A percentile compares a stretch with the other conserved stretches of the same genome.
Conservation (phyloP, 1,284 basidiomycete species). For the Agroathelia rolfsii region DNA sequence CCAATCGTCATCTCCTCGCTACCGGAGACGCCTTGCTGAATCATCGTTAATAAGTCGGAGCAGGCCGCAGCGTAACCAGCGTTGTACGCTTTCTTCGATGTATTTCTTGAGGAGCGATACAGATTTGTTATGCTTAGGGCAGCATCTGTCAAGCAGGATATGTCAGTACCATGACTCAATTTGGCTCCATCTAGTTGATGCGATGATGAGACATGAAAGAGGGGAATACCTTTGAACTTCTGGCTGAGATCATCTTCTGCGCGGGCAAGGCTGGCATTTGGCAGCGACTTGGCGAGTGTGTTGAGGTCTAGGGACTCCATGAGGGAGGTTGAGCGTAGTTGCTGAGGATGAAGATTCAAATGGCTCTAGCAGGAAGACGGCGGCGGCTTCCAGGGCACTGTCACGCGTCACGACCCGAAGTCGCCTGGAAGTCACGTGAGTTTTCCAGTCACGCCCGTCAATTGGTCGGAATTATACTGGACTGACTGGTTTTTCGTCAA, state of each 20-base stretch:
- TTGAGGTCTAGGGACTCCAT: conserved; percentile 70
- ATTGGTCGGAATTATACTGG: no score
- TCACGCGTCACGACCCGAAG: no score
- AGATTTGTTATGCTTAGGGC: conserved; percentile 75
- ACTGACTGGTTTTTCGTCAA: no score
- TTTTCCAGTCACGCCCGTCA: no score
- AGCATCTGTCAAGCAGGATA: conserved; percentile 38
- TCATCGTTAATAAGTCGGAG: conserved; percentile 66
- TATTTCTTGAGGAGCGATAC: conserved; percentile 63
- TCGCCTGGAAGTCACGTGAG: no score
- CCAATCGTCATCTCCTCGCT: conserved; percentile 59
- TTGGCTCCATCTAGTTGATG: neutral
- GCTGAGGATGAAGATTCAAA: no score
- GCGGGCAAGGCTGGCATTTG: conserved; percentile 45
- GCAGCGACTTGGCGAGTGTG: conserved; percentile 63
- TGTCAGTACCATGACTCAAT: conserved; percentile 1
- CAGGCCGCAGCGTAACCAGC: conserved; percentile 68
- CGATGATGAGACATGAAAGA: neutral
- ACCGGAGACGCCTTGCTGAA: conserved; percentile 67
- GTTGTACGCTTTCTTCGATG: conserved; percentile 68
- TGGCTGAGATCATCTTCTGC: conserved; percentile 71
- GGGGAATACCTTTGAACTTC: conserved; percentile 61
- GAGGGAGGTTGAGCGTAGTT: conserved; percentile 1
- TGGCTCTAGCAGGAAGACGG: no score
- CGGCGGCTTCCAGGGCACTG: no score